phyloP scores from a whole-genome alignment of 768 basidiomycete genomes.

The Boletus tomentosulus region DNA sequence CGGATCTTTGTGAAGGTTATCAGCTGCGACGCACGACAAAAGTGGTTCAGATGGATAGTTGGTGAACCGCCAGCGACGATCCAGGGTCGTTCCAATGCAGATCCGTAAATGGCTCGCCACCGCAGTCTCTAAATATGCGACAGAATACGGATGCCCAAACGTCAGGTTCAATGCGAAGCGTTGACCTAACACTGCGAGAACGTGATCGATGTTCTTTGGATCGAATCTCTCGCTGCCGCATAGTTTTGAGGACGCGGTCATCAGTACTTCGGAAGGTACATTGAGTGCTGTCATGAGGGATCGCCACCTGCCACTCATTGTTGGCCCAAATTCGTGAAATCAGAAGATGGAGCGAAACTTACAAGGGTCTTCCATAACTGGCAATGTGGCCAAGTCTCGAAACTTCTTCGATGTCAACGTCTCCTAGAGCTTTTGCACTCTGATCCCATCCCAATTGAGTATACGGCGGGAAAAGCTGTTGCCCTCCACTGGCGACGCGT shows the following conservation, averaged over 20 bases:
- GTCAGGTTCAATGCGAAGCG: neutral
- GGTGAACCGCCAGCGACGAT: constrained; percentile 3
- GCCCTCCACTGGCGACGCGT: neutral
- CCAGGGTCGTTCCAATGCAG: neutral
- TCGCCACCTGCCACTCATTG: neutral
- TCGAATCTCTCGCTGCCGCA: neutral
- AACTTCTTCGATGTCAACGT: neutral
- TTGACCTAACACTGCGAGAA: neutral
- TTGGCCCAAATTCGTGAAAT: neutral
- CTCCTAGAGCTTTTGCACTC: neutral
- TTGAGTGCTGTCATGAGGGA: neutral
- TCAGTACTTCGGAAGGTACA: neutral
- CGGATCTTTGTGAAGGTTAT: neutral
- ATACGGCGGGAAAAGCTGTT: neutral
- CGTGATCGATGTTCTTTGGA: neutral
- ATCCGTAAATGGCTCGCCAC: constrained; percentile 4
- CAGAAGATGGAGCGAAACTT: too few relatives aligned
- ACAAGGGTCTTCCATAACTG: neutral
- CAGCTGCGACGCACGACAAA: constrained; percentile 6
- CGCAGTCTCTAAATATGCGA: neutral
- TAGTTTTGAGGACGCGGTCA: neutral
- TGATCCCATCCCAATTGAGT: neutral
- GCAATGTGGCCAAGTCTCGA: neutral
- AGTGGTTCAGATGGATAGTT: constrained; percentile 11
- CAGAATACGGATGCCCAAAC: neutral